phyloP scores from a whole-genome alignment of 225 moss, liverwort and hornwort genomes.

The Marchantia polymorpha region DNA sequence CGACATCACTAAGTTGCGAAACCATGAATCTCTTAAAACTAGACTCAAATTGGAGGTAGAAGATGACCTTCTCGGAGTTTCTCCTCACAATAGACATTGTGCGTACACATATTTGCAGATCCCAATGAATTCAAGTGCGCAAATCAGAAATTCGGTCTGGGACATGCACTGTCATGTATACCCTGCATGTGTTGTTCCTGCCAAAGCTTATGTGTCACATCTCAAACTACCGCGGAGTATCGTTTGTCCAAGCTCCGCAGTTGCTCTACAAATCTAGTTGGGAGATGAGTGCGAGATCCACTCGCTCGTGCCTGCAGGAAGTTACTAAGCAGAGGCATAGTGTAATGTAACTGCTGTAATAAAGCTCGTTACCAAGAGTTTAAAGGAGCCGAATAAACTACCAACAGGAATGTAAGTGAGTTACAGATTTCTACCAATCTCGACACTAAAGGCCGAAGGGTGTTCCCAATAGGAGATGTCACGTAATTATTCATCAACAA shows the following conservation, averaged over 20 bases:
- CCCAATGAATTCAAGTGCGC: slow-evolving; percentile 66
- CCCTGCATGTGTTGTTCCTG: slow-evolving; percentile 45
- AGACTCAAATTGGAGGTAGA: neutral
- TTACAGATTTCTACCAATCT: too few species aligned
- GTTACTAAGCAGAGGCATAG: too few species aligned
- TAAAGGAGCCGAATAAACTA: too few species aligned
- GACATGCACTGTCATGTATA: slow-evolving; percentile 54
- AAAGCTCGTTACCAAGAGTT: too few species aligned
- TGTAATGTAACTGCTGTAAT: too few species aligned
- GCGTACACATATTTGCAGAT: slow-evolving; percentile 36
- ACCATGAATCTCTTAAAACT: neutral
- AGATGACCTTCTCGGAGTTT: neutral
- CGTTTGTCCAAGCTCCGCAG: slow-evolving; percentile 56
- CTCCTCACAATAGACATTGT: neutral
- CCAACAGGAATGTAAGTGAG: too few species aligned
- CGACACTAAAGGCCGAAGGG: too few species aligned
- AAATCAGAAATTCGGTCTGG: slow-evolving; percentile 52
- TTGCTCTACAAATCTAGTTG: slow-evolving; percentile 42
- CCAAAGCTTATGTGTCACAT: slow-evolving; percentile 49
- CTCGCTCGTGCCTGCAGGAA: slow-evolving; percentile 34
- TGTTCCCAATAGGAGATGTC: too few species aligned
- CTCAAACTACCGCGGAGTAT: slow-evolving; percentile 35
- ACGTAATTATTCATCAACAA: too few species aligned
- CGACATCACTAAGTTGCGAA: slow-evolving; percentile 22
- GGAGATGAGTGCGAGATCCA: slow-evolving; percentile 40